Evolutionary conservation across 140 eudicot genomes (phyloP).

Genomic region (Ambrosia hybrid): DNA sequence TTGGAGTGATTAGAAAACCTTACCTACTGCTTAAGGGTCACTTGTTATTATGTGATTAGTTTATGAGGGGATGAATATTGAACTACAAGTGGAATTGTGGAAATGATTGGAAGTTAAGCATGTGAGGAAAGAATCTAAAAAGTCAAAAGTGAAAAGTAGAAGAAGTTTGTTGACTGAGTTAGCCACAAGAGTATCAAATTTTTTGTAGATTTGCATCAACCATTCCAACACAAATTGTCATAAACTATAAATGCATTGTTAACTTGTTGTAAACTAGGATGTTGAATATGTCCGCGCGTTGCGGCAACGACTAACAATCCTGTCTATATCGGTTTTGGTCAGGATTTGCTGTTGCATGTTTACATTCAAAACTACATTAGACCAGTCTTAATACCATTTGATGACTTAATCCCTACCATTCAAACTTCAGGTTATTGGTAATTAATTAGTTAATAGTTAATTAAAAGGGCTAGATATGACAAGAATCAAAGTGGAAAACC

Average conservation of each 20-base stretch:
- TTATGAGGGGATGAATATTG: constrained; percentile 35
- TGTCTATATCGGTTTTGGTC: too few species aligned
- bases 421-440: too few species aligned
- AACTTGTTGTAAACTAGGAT: too few species aligned
- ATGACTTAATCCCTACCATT: too few species aligned
- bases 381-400: too few species aligned
- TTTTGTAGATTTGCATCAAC: constrained; percentile 23
- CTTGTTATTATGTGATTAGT: constrained; percentile 30
- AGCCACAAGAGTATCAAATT: constrained; percentile 19
- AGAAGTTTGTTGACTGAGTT: constrained; percentile 29
- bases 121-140: constrained; percentile 27
- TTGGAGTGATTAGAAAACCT: constrained; percentile 20
- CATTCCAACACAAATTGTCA: constrained; percentile 8
- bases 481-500: too few species aligned
- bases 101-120: constrained; percentile 48
- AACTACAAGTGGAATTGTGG: constrained; percentile 48
- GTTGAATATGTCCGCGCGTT: too few species aligned
- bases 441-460: too few species aligned
- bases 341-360: too few species aligned
- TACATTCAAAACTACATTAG: too few species aligned
- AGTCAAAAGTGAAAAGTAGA: constrained; percentile 30
- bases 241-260: not conserved
- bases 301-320: too few species aligned
- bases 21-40: constrained; percentile 26
- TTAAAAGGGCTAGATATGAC: too few species aligned